Conservation (phyloP, 345 rosid species). For the Limnanthes douglasii region DNA sequence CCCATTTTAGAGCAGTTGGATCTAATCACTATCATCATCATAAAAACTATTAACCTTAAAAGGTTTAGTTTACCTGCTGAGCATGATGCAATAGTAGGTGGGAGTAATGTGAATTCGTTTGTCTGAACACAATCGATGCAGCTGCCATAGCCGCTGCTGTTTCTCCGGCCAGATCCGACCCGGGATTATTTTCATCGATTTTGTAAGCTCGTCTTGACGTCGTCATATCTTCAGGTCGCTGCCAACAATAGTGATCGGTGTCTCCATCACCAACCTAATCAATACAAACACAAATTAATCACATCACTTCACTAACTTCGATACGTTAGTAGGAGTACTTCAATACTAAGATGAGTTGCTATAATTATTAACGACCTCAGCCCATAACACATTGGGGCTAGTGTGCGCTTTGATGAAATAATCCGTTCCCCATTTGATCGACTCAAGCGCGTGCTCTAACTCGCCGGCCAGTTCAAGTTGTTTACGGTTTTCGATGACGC, state of each 20-base stretch:
- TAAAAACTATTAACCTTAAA: no score
- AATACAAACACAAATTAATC: no score
- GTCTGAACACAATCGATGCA: slow-evolving; percentile 60
- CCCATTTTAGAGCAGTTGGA: no score
- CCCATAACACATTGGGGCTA: slow-evolving; percentile 43
- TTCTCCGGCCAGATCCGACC: slow-evolving; percentile 71
- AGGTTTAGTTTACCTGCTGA: slow-evolving; percentile 24
- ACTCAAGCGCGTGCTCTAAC: slow-evolving; percentile 35
- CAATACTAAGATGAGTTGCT: no score
- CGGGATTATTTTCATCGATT: slow-evolving; percentile 56
- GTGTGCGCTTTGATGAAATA: slow-evolving; percentile 72
- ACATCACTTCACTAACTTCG: no score
- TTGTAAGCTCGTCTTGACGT: slow-evolving; percentile 55
- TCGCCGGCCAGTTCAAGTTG: slow-evolving; percentile 42
- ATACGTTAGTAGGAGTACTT: no score
- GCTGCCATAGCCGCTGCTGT: slow-evolving; percentile 88
- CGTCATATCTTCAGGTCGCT: slow-evolving; percentile 96
- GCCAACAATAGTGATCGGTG: slow-evolving; percentile 93
- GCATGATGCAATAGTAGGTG: slow-evolving; percentile 64
- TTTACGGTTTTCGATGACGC: slow-evolving; percentile 45
- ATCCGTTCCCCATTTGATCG: slow-evolving; percentile 90
- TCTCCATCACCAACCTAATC: slow-evolving; percentile 66
- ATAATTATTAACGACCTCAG: no score
- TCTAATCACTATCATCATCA: no score
- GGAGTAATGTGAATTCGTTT: slow-evolving; percentile 57